These are phyloP conservation scores for Hericium erinaceus DNA, from an alignment of 768 basidiomycete genomes.

Conservation along the genomic window DNA sequence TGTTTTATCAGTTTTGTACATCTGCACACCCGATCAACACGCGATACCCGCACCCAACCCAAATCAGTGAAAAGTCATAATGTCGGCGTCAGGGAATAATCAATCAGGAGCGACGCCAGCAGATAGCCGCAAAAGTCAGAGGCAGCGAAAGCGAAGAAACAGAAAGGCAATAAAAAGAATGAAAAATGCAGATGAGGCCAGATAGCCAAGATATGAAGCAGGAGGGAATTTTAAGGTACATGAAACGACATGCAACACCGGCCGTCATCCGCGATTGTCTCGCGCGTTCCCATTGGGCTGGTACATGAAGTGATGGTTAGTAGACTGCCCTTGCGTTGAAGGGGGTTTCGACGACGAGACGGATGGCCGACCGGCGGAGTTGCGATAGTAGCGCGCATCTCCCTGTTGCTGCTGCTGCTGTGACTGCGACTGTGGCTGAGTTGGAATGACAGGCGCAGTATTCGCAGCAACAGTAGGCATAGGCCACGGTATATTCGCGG, in stretches of 20 bases:
- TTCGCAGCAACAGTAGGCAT: conserved; percentile 15
- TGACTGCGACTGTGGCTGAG: background rate
- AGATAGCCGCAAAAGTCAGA: background rate
- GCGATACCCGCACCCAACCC: too few species aligned
- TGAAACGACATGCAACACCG: background rate
- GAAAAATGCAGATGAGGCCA: background rate
- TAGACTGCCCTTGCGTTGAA: conserved; percentile 2
- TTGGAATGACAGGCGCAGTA: conserved; percentile 12
- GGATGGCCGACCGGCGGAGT: conserved; percentile 8
- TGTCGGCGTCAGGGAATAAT: too few species aligned
- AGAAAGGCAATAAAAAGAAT: background rate
- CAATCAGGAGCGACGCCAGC: background rate
- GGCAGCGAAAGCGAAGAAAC: background rate
- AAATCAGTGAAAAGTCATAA: too few species aligned
- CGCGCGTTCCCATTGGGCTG: conserved; percentile 11
- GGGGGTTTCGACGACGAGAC: background rate
- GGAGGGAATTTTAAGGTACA: too few species aligned
- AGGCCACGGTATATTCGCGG: conserved; percentile 12
- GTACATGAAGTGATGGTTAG: conserved; percentile 12
- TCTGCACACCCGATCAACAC: too few species aligned
- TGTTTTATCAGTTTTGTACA: too few species aligned
- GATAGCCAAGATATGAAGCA: background rate
- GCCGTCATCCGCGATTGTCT: background rate
- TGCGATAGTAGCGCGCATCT: background rate
- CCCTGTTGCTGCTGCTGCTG: background rate